Evolutionary conservation across 1,284 basidiomycete genomes (phyloP).

Genomic region (Pulchroboletus neoregius): DNA sequence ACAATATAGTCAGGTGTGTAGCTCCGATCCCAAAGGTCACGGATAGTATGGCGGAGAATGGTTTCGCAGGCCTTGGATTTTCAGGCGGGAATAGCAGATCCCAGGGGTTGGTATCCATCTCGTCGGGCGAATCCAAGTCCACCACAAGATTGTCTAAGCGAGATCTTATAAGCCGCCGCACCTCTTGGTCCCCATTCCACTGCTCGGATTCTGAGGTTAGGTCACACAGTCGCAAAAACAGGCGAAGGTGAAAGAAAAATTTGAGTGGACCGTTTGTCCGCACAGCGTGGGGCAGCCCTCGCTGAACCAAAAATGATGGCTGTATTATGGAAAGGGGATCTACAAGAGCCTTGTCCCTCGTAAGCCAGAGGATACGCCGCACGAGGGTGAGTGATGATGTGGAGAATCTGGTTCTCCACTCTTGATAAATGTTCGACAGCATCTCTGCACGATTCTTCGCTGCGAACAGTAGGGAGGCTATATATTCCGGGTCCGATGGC

Average conservation of each 20-base stretch:
- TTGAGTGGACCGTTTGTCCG: slow-evolving; percentile 65
- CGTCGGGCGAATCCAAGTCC: slow-evolving; percentile 43
- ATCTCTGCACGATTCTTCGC: slow-evolving; percentile 30
- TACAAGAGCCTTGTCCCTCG: slow-evolving; percentile 47
- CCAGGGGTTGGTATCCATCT: slow-evolving; percentile 34
- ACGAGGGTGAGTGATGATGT: slow-evolving; percentile 37
- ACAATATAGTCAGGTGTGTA: slow-evolving; percentile 20
- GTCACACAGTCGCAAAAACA: slow-evolving; percentile 39
- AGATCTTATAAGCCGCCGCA: slow-evolving; percentile 36
- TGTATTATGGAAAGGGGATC: slow-evolving; percentile 77
- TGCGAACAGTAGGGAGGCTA: slow-evolving; percentile 36
- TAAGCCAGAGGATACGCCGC: slow-evolving; percentile 46
- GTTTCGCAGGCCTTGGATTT: slow-evolving; percentile 4
- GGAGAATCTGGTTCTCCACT: slow-evolving; percentile 32
- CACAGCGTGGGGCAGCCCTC: slow-evolving; percentile 58
- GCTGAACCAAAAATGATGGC: slow-evolving; percentile 75
- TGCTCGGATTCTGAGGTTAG: slow-evolving; percentile 7
- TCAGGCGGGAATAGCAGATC: slow-evolving; percentile 26
- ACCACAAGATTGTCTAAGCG: slow-evolving; percentile 39
- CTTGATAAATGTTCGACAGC: slow-evolving; percentile 20
- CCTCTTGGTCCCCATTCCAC: slow-evolving; percentile 18
- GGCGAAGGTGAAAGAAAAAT: slow-evolving; percentile 69
- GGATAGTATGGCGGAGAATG: slow-evolving; percentile 11
- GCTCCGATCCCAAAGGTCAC: slow-evolving; percentile 21
- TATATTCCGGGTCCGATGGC: slow-evolving; percentile 45